A percentile compares a stretch with the other conserved stretches of the same genome.
Conservation (phyloP, 2,329 filamentous ascomycete genomes). For the Ascochyta lentis region DNA sequence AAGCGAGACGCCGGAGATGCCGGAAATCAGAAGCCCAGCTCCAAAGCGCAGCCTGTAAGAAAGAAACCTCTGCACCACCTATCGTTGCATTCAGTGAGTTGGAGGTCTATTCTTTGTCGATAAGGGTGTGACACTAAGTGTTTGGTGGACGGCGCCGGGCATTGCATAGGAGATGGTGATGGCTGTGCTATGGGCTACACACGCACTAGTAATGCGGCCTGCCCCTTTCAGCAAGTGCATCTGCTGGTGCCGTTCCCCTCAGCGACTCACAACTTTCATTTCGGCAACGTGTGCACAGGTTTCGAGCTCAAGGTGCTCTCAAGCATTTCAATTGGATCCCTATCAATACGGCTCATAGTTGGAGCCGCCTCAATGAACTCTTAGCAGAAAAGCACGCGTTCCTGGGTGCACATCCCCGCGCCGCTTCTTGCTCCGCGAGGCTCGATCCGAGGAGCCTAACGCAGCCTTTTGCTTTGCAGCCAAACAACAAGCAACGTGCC, state of each 20-base stretch:
- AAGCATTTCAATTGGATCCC: slow-evolving; percentile 13
- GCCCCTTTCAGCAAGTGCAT: slow-evolving; percentile 17
- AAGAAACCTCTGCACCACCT: background rate
- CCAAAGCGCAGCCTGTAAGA: background rate
- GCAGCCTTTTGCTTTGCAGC: slow-evolving; percentile 8
- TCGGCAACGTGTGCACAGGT: slow-evolving; percentile 24
- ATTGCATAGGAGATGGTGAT: too few species aligned
- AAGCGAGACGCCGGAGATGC: background rate
- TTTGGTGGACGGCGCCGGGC: too few species aligned
- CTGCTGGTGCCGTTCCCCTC: slow-evolving; percentile 5
- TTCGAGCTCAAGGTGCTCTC: background rate
- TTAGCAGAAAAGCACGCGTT: slow-evolving; percentile 15
- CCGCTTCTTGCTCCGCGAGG: slow-evolving; percentile 9
- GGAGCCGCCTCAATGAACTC: slow-evolving; percentile 5
- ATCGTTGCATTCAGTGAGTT: background rate
- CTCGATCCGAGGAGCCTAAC: slow-evolving; percentile 10
- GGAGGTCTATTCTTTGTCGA: background rate
- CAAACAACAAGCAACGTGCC: slow-evolving; percentile 29
- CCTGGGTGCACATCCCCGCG: slow-evolving; percentile 15
- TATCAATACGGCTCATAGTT: background rate
- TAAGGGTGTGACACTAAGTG: too few species aligned
- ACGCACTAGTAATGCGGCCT: slow-evolving; percentile 6
- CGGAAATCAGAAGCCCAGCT: background rate
- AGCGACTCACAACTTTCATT: slow-evolving; percentile 24
- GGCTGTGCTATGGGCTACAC: too few species aligned